Conservation (phyloP, 345 rosid species). For the Gossypioides kirkii region DNA sequence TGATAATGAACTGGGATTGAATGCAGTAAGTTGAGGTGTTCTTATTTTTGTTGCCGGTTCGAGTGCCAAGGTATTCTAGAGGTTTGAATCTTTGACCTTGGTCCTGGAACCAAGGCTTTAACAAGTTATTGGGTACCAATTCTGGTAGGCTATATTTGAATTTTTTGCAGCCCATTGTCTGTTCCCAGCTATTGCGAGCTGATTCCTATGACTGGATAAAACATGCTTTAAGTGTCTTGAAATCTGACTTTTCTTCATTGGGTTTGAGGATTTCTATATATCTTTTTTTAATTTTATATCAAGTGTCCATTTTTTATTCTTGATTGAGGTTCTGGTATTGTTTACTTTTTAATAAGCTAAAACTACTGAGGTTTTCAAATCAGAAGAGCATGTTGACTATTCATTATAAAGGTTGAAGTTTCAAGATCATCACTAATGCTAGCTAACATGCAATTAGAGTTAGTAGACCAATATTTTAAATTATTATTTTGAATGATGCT, state of each 20-base stretch:
- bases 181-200: neutral
- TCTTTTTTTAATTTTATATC: neutral
- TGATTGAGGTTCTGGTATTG: neutral
- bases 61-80: neutral
- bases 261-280: neutral
- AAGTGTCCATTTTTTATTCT: neutral
- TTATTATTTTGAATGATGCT: neutral
- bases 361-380: neutral
- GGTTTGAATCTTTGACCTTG: neutral
- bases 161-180: neutral
- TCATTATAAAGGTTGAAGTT: neutral
- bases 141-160: neutral
- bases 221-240: neutral
- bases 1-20: neutral
- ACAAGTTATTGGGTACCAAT: neutral
- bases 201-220: neutral
- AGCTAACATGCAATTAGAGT: constrained; percentile 1
- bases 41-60: neutral
- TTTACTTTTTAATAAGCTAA: neutral
- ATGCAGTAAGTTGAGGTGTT: neutral
- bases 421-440: neutral
- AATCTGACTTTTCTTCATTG: neutral
- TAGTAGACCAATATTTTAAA: neutral
- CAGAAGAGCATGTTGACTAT: neutral
- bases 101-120: constrained; percentile 1